Conservation (phyloP, 495 filamentous ascomycete species). For the Podospora fimiseda region DNA sequence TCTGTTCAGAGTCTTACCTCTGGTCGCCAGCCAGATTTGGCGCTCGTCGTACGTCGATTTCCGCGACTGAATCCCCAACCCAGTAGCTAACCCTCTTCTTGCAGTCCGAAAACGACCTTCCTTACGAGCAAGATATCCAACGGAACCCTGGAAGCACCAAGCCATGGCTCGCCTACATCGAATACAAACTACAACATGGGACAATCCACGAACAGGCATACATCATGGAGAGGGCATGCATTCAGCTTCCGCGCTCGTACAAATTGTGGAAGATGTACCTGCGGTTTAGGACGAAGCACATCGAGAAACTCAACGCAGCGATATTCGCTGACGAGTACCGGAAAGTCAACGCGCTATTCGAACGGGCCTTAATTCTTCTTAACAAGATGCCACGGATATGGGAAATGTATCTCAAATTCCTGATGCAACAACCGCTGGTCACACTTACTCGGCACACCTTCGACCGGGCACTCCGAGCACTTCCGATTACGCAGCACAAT, state of each 20-base stretch:
- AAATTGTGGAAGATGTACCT: slow-evolving; percentile 99
- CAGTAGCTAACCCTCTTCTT: slow-evolving; percentile 4
- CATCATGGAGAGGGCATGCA: slow-evolving; percentile 87
- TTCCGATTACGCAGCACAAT: slow-evolving; percentile 97
- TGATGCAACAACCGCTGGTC: slow-evolving; percentile 84
- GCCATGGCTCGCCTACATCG: slow-evolving; percentile 93
- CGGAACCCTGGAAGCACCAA: slow-evolving; percentile 81
- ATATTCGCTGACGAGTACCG: slow-evolving; percentile 73
- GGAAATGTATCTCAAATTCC: slow-evolving; percentile 94
- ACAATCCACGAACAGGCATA: slow-evolving; percentile 87
- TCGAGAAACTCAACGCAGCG: slow-evolving; percentile 76
- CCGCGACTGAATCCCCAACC: too few relatives aligned
- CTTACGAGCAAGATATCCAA: slow-evolving; percentile 94
- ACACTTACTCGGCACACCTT: slow-evolving; percentile 89
- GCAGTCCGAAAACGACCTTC: slow-evolving; percentile 76
- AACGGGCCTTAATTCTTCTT: slow-evolving; percentile 85
- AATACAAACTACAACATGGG: slow-evolving; percentile 84
- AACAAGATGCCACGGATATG: slow-evolving; percentile 99
- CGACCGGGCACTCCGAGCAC: slow-evolving; percentile 84
- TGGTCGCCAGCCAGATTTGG: slow-evolving; percentile 52
- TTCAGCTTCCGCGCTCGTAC: slow-evolving; percentile 85
- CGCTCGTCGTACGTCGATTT: slow-evolving; percentile 64
- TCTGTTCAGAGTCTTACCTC: slow-evolving; percentile 13
- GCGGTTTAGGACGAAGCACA: slow-evolving; percentile 73
- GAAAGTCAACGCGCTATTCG: slow-evolving; percentile 94